These are phyloP conservation scores for Vaccinium myrtillus DNA, from an alignment of 148 eudicot genomes.

Conservation along the genomic window DNA sequence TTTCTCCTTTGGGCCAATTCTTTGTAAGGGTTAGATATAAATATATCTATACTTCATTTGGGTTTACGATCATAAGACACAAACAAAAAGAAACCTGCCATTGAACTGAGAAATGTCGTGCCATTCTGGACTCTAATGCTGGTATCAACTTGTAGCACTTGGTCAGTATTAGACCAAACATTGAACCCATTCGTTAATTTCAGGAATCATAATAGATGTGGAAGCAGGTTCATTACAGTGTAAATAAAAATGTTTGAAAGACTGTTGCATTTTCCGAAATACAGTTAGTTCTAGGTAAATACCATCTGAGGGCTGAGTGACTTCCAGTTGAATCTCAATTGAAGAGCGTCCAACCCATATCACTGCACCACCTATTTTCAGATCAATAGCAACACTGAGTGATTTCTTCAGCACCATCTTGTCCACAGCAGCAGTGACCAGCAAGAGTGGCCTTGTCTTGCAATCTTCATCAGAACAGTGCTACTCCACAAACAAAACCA, in stretches of 20 bases:
- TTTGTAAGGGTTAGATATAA: not conserved
- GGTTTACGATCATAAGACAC: not conserved
- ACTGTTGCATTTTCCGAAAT: not conserved
- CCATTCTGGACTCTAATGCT: not conserved
- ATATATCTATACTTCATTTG: not conserved
- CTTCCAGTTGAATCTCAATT: constrained; percentile 90
- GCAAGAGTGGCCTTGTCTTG: constrained; percentile 82
- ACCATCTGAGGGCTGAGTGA: constrained; percentile 68
- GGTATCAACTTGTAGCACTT: not conserved
- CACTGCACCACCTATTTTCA: constrained; percentile 79
- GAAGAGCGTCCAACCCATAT: constrained; percentile 96
- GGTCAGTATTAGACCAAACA: not conserved
- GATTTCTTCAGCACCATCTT: constrained; percentile 84
- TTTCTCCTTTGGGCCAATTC: not conserved
- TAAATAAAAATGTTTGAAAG: not conserved
- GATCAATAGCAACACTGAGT: constrained; percentile 73
- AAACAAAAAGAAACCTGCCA: not conserved
- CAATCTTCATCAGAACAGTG: constrained; percentile 87
- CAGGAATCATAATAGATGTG: not conserved
- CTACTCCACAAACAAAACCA: constrained; percentile 37
- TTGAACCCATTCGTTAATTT: not conserved
- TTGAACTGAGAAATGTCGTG: not conserved
- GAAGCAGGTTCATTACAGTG: not conserved
- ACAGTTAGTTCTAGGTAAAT: constrained; percentile 14
- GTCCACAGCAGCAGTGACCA: constrained; percentile 96